Conservation (phyloP, 2,329 filamentous ascomycete genomes). For the Alternaria triticimaculans region DNA sequence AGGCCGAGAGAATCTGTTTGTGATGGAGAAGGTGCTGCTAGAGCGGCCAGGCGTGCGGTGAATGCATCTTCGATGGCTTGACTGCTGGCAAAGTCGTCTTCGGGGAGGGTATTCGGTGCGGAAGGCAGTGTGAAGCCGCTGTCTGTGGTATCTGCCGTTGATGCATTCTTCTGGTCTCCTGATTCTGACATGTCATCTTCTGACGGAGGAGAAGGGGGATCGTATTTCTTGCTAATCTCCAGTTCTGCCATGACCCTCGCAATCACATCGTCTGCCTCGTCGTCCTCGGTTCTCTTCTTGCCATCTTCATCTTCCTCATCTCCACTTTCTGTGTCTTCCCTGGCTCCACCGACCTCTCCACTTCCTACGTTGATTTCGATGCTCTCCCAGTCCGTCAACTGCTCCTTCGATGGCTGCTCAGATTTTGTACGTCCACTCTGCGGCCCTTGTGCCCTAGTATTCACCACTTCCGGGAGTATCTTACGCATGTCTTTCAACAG, state of each 20-base stretch:
- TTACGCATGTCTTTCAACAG: conserved; percentile 52
- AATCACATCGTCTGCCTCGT: conserved; percentile 56
- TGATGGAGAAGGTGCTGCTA: conserved; percentile 48
- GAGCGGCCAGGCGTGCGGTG: conserved; percentile 54
- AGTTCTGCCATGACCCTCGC: conserved; percentile 55
- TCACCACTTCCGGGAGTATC: conserved; percentile 47
- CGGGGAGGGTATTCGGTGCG: conserved; percentile 47
- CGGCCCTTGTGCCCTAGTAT: conserved; percentile 13
- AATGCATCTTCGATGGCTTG: conserved; percentile 54
- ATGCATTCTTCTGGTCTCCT: conserved; percentile 8
- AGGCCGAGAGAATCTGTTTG: conserved; percentile 43
- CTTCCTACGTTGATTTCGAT: conserved; percentile 40
- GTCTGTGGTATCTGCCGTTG: conserved; percentile 13
- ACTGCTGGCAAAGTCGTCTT: conserved; percentile 34
- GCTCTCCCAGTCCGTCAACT: conserved; percentile 40
- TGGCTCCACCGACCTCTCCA: conserved; percentile 26
- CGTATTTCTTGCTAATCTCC: conserved; percentile 52
- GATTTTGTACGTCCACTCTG: conserved; percentile 4
- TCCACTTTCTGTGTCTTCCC: conserved; percentile 25
- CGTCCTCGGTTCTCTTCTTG: conserved; percentile 40
- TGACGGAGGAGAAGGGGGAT: conserved; percentile 29
- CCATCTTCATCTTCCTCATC: conserved; percentile 21
- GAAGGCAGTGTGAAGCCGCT: conserved; percentile 50
- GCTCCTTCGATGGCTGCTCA: conserved; percentile 14
- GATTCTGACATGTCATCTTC: conserved; percentile 19